A percentile compares a stretch with the other conserved stretches of the same genome.
These are phyloP conservation scores for Flaveria trinervia DNA, from an alignment of 129 eudicot species.

Conservation along the genomic window DNA sequence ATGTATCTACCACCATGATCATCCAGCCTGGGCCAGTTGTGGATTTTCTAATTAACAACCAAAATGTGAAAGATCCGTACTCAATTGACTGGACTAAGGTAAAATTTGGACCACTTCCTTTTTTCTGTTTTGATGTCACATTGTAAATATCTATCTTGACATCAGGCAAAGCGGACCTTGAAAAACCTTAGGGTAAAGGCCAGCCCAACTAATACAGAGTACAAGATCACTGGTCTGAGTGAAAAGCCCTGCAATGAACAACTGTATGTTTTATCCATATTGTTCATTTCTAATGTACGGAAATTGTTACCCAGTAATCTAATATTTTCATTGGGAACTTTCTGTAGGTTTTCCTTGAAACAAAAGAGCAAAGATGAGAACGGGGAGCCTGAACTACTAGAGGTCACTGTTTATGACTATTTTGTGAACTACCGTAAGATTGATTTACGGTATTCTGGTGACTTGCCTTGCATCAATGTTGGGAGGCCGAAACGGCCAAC, in stretches of 20 bases:
- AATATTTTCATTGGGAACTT: neutral
- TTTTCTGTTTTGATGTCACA: neutral
- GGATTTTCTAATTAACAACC: slow-evolving; percentile 71
- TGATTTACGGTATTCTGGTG: slow-evolving; percentile 68
- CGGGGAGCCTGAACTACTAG: slow-evolving; percentile 43
- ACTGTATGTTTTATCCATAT: slow-evolving; percentile 40
- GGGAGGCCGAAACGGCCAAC: slow-evolving; percentile 86
- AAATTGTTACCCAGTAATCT: neutral
- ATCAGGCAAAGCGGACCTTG: slow-evolving; percentile 60
- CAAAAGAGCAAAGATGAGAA: slow-evolving; percentile 41
- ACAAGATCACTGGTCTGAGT: slow-evolving; percentile 73
- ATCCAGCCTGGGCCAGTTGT: slow-evolving; percentile 90
- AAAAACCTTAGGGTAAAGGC: slow-evolving; percentile 69
- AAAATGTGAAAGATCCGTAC: slow-evolving; percentile 63
- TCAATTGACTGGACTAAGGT: slow-evolving; percentile 84
- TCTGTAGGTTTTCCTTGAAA: slow-evolving; percentile 54
- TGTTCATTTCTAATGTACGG: neutral
- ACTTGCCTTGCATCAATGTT: slow-evolving; percentile 82
- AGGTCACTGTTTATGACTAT: slow-evolving; percentile 77
- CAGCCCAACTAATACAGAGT: slow-evolving; percentile 53
- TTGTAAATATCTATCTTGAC: neutral
- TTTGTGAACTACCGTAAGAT: slow-evolving; percentile 61
- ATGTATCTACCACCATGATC: slow-evolving; percentile 90
- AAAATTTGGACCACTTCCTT: neutral
- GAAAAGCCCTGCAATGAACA: slow-evolving; percentile 69